A percentile compares a stretch with the other conserved stretches of the same genome.
These are phyloP conservation scores for Beauveria caledonica DNA, from an alignment of 2,329 filamentous ascomycete genomes.

Conservation along the genomic window DNA sequence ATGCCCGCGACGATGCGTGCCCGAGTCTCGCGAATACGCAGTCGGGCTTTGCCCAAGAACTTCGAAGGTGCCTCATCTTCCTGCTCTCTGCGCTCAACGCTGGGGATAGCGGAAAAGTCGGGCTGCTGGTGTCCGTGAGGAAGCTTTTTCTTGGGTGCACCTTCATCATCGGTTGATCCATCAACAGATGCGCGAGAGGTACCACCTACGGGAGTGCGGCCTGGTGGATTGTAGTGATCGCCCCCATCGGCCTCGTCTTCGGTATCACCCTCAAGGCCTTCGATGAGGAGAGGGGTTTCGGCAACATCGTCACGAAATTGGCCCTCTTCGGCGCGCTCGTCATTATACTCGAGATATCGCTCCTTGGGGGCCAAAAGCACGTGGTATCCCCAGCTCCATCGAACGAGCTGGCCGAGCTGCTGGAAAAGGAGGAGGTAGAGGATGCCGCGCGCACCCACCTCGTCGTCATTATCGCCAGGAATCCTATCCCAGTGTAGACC, in stretches of 20 bases:
- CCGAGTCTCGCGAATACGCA: slow-evolving; percentile 17
- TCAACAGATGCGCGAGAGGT: slow-evolving; percentile 41
- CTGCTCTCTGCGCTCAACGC: slow-evolving; percentile 33
- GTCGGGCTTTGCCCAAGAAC: slow-evolving; percentile 29
- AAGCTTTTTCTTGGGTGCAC: slow-evolving; percentile 22
- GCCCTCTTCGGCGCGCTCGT: slow-evolving; percentile 47
- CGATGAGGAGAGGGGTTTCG: slow-evolving; percentile 37
- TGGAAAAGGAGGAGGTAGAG: slow-evolving; percentile 96
- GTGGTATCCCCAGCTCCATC: slow-evolving; percentile 98
- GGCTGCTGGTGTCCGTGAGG: slow-evolving; percentile 26
- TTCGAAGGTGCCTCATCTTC: slow-evolving; percentile 12
- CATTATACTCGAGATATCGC: slow-evolving; percentile 57
- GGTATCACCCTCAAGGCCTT: slow-evolving; percentile 26
- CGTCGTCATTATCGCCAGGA: slow-evolving; percentile 81
- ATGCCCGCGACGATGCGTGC: neutral
- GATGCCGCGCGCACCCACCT: slow-evolving; percentile 89
- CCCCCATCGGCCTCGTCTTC: slow-evolving; percentile 24
- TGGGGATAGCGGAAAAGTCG: slow-evolving; percentile 56
- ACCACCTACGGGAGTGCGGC: slow-evolving; percentile 44
- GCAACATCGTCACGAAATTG: slow-evolving; percentile 47
- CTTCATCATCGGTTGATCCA: slow-evolving; percentile 41
- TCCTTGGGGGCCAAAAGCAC: slow-evolving; percentile 82
- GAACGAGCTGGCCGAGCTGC: slow-evolving; percentile 86
- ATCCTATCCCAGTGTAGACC: slow-evolving; percentile 92
- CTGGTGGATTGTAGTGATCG: slow-evolving; percentile 44